phyloP scores from a whole-genome alignment of 2,329 filamentous ascomycete species.

The Chaetomium globosum region DNA sequence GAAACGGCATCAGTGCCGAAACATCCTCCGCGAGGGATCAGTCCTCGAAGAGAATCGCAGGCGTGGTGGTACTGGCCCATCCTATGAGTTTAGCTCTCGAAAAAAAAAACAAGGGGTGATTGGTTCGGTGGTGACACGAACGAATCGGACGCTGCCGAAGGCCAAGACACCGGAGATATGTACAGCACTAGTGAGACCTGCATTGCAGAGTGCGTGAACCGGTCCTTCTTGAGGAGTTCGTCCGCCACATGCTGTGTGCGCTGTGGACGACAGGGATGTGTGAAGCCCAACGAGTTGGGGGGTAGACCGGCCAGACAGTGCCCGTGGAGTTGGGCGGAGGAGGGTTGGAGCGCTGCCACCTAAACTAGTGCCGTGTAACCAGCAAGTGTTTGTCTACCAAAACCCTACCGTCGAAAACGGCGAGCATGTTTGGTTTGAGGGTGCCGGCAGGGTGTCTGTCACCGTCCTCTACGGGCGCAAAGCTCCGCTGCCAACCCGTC shows the following conservation, averaged over 20 bases:
- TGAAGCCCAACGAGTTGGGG: not conserved
- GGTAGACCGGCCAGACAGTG: not conserved
- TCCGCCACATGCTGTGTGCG: constrained; percentile 15
- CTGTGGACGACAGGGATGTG: not conserved
- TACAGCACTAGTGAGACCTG: constrained; percentile 6
- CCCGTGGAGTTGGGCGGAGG: not conserved
- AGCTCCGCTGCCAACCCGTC: not conserved
- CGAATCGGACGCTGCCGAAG: constrained; percentile 7
- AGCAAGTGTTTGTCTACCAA: not conserved
- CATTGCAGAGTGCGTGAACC: constrained; percentile 26
- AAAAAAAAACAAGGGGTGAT: not conserved
- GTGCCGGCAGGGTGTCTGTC: not conserved
- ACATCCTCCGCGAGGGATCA: not conserved
- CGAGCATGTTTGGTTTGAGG: not conserved
- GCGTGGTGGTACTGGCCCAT: too few species aligned
- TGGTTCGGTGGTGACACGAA: not conserved
- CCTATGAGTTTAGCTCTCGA: not conserved
- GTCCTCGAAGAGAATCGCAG: not conserved
- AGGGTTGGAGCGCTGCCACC: not conserved
- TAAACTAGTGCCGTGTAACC: not conserved
- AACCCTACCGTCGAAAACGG: not conserved
- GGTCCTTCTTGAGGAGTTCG: constrained; percentile 15
- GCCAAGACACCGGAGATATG: not conserved
- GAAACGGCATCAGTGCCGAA: not conserved
- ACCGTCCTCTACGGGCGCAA: constrained; percentile 8